Evolutionary conservation across 1,139 yeast species (phyloP), one percentile per base, ranked within the genome.

Genomic region (Eremothecium sinecaudum): DNA sequence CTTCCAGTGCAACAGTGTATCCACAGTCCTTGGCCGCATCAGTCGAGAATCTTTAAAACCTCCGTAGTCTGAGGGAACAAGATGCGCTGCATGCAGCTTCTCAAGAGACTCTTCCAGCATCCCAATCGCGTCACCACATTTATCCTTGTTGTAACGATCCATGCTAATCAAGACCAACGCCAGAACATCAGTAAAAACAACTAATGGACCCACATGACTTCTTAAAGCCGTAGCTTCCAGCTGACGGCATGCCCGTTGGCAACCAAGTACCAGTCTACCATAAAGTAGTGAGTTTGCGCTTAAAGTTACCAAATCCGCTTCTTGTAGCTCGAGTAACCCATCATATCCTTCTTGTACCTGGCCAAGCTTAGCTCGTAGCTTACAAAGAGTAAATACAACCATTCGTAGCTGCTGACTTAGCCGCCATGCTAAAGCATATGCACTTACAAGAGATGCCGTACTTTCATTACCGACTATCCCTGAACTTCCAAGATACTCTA

Each of bases 371-470:
- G 43, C 29, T 28, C 51, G 43, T 28, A 53, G 32, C 44, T 53
- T 53, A 5, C 55, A 43, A 7, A 54, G 34, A 10, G 58, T 43
- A 8, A 54, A 28, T 11, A 48, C 38, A 4, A 54, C 41, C 4
- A 53, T 38, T 4, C 55, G 48, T 13, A 53, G 33, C 36, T 54
- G 56, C 30, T 53, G 58, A 16, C 50, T 18, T 27, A 52, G 26
- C 23, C 33, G 21, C 40, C 37, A 36, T 29, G 31, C 31, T 18
- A 28, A 24, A 18, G 33, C 24, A 31, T 22, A 22, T 25, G 25
- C 28, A 17, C 29, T 28, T 11, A 37, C 35, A 24, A 28, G 11
- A n/a, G 24, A 24, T 11, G 23, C 13, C 21, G 11, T n/a, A n/a
- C 14, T 18, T 22, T 11, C n/a, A 16, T 28, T 26, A 33, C 10